Conservation (phyloP, 345 rosid genomes). For the thale cress (Arabidopsis thaliana) region TAIR10.1 NC_003076.8:14859001-14859500, state of each 20-base stretch:
- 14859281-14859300: not conserved
- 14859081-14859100: not conserved
- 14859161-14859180: conserved; percentile 11
- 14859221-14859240: not conserved
- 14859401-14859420: not conserved
- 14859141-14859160: not conserved
- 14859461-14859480: conserved; percentile 15
- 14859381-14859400: not conserved
- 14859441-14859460: not conserved
- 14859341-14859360: not conserved
- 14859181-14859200: conserved; percentile 5
- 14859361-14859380: not conserved
- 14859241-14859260: not conserved
- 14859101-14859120: not conserved
- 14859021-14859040: not conserved
- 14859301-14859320: not conserved
- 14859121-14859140: conserved; percentile 11
- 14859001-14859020: conserved; percentile 20
- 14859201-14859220: not conserved
- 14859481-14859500: not conserved
- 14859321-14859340: not conserved
- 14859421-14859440: no score
- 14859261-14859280: conserved; percentile 1
- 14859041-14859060: not conserved
- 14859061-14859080: not conserved